phyloP scores from a whole-genome alignment of 225 moss, liverwort and hornwort species.

The Thuidium tamariscinum region DNA sequence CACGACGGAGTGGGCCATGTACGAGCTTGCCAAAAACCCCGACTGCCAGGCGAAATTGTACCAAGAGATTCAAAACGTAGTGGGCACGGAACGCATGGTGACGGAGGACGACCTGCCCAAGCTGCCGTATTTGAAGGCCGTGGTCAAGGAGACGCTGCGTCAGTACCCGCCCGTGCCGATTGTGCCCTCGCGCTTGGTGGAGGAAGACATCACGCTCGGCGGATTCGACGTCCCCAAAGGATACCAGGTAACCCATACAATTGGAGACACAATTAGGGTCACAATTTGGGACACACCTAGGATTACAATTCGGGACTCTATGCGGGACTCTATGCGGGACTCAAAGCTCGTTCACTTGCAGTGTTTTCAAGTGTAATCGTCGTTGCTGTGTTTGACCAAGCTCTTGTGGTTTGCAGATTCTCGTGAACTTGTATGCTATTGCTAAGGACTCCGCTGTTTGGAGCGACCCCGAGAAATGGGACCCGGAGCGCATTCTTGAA shows the following conservation, averaged over 20 bases:
- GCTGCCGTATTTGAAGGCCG: slow-evolving; percentile 36
- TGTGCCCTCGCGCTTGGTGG: slow-evolving; percentile 33
- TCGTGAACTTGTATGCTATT: slow-evolving; percentile 47
- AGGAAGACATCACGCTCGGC: slow-evolving; percentile 41
- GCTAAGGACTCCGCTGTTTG: slow-evolving; percentile 42
- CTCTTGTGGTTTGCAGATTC: slow-evolving; percentile 16
- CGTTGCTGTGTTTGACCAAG: not conserved
- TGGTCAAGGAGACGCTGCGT: slow-evolving; percentile 60
- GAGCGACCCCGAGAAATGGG: slow-evolving; percentile 46
- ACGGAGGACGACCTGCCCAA: slow-evolving; percentile 51
- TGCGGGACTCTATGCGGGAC: not conserved
- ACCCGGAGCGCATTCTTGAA: slow-evolving; percentile 36
- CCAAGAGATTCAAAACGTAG: slow-evolving; percentile 32
- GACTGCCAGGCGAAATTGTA: slow-evolving; percentile 31
- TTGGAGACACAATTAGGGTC: not conserved
- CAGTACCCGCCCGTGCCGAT: slow-evolving; percentile 41
- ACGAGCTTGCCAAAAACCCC: slow-evolving; percentile 47
- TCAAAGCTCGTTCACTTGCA: no score
- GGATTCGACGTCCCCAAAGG: slow-evolving; percentile 51
- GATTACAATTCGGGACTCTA: not conserved
- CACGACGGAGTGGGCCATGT: slow-evolving; percentile 62
- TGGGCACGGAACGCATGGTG: slow-evolving; percentile 50
- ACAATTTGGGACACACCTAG: not conserved
- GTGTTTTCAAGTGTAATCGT: not conserved
- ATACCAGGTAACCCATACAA: not conserved